Percentiles rank a stretch among this genome's conserved stretches.
Evolutionary conservation across 2,329 filamentous ascomycete species (phyloP).

Genomic region (Monosporascus sp.): DNA sequence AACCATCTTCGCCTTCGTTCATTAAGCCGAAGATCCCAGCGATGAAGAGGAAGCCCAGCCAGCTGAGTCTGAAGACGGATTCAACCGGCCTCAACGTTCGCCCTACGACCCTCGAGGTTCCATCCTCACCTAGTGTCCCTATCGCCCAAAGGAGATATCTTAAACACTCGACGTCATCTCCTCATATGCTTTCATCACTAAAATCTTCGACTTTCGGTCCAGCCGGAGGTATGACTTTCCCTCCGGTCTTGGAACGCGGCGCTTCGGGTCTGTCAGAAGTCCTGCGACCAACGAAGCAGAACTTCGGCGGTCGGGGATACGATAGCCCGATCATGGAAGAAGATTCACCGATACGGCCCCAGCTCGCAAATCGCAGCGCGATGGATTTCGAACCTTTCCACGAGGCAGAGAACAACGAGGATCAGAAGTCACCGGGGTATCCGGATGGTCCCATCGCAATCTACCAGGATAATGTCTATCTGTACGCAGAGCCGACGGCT

Average conservation of each 20-base stretch:
- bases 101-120: slow-evolving; percentile 45
- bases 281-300: slow-evolving; percentile 45
- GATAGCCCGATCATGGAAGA: slow-evolving; percentile 47
- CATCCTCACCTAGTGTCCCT: slow-evolving; percentile 50
- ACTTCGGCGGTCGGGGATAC: slow-evolving; percentile 21
- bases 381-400: slow-evolving; percentile 57
- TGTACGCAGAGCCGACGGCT: slow-evolving; percentile 75
- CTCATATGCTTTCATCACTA: slow-evolving; percentile 57
- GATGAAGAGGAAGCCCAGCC: slow-evolving; percentile 70
- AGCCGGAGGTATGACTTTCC: slow-evolving; percentile 58
- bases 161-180: slow-evolving; percentile 64
- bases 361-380: slow-evolving; percentile 55
- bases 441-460: slow-evolving; percentile 78
- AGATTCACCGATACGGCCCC: slow-evolving; percentile 53
- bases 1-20: slow-evolving; percentile 69
- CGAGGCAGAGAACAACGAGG: slow-evolving; percentile 68
- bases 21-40: slow-evolving; percentile 72
- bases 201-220: slow-evolving; percentile 57
- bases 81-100: slow-evolving; percentile 50
- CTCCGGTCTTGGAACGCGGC: slow-evolving; percentile 54
- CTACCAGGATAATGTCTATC: slow-evolving; percentile 69
- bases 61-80: slow-evolving; percentile 71
- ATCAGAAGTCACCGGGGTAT: slow-evolving; percentile 77
- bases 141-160: slow-evolving; percentile 58
- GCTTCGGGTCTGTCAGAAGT: slow-evolving; percentile 56